Evolutionary conservation across 345 rosid genomes (phyloP), one percentile per base, ranked within the genome.

Genomic region (Sonneratia alba): DNA sequence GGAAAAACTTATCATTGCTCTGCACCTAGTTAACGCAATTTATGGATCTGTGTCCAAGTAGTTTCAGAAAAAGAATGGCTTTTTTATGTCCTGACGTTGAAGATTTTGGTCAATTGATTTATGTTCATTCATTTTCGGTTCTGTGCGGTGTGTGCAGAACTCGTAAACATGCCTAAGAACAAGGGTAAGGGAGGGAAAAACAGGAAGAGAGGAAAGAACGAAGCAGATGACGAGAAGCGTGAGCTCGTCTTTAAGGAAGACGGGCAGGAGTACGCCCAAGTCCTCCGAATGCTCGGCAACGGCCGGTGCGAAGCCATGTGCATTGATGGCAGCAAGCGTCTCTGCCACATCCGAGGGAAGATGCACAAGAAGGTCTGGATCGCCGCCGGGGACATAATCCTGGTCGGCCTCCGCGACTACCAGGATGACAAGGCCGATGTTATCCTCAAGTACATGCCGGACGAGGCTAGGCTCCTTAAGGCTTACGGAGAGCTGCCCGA

Each of bases 121-220:
- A 0, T 13, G 3, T 47, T 69, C 15, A 1, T 0, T 18, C 49
- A 12, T 24, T 37, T 47, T 40, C 7, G 51, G 19, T 24, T 42
- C 1, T 22, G 6, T 32, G 15, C 16, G 6, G 59, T 57, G 7
- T 53, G 66, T 11, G 34, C 36, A 61, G 65, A 61, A 27, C 14
- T 2, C 36, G 65, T 27, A 61, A 61, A n/a, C 80, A 84, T 84
- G 85, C 87, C 87, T 70, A 84, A 84, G 87, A 84, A 84, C 74
- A 84, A 84, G 83, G 87, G 87, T 53, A 81, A 84, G 80, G 87
- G 87, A 81, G 87, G 87, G 32, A 81, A 84, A 81, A 84, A 84
- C 65, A 77, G 85, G 81, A 84, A 81, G 87, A 79, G 85, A 73
- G 87, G 87, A 72, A 84, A 81, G 85, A 84, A 84, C 68, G 83